Percentiles rank a stretch among this genome's conserved stretches.
Evolutionary conservation across 1,284 basidiomycete genomes (phyloP).

Genomic region (Cryptococcus amylolentus): DNA sequence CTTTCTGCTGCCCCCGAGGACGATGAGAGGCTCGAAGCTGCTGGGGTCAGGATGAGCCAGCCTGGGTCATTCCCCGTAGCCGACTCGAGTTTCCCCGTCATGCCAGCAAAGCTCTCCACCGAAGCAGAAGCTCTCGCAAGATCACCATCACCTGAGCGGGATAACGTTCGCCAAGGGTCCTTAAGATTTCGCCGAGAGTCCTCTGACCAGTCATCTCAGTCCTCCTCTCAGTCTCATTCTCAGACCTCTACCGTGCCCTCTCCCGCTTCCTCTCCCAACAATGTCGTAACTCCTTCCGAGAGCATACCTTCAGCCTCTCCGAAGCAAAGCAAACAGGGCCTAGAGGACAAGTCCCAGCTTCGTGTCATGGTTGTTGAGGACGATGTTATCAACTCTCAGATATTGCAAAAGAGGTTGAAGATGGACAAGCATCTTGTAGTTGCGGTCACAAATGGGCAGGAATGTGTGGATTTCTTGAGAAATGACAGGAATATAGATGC

Average conservation of each 20-base stretch:
- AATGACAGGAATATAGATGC: conserved; percentile 62
- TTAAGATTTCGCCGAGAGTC: neutral
- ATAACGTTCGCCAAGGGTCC: neutral
- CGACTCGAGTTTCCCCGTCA: conserved; percentile 47
- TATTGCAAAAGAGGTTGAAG: conserved; percentile 66
- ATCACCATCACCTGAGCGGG: no score
- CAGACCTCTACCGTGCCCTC: no score
- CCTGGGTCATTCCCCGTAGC: conserved; percentile 46
- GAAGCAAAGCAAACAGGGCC: conserved; percentile 6
- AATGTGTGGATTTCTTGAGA: conserved; percentile 63
- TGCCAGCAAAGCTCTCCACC: conserved; percentile 40
- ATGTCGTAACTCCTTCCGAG: neutral
- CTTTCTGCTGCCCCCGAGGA: conserved; percentile 43
- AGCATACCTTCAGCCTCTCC: neutral
- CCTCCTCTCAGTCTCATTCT: no score
- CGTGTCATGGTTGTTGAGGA: conserved; percentile 68
- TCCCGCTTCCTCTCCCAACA: neutral
- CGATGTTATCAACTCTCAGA: conserved; percentile 71
- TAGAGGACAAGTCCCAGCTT: conserved; percentile 44
- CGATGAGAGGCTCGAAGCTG: conserved; percentile 40
- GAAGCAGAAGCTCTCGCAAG: neutral
- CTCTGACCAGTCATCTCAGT: no score
- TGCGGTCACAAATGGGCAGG: conserved; percentile 71
- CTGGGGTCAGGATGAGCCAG: conserved; percentile 36
- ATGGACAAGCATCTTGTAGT: conserved; percentile 67